A percentile compares a stretch with the other conserved stretches of the same genome.
These are phyloP conservation scores for Dryas alaskensis DNA, from an alignment of 306 rosid species.

Conservation along the genomic window DNA sequence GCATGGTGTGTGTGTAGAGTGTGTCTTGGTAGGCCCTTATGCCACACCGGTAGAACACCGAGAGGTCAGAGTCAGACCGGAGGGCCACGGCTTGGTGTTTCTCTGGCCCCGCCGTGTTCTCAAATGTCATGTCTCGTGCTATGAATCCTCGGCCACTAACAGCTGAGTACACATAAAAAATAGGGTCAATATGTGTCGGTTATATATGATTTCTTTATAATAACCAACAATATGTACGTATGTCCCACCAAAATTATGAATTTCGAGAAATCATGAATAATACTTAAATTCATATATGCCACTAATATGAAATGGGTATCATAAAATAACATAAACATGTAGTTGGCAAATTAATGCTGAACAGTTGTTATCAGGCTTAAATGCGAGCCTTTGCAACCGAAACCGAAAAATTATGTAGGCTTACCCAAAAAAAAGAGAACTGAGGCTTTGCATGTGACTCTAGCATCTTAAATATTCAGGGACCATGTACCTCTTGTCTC, in stretches of 20 bases:
- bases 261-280: too few species aligned
- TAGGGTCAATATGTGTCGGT: not conserved
- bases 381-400: not conserved
- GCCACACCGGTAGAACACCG: conserved; percentile 64
- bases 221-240: too few species aligned
- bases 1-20: conserved; percentile 84
- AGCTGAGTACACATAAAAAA: conserved; percentile 33
- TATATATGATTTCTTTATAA: not conserved
- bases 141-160: conserved; percentile 87
- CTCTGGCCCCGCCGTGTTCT: conserved; percentile 78
- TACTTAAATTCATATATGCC: too few species aligned
- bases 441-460: conserved; percentile 10
- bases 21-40: conserved; percentile 75
- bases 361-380: not conserved
- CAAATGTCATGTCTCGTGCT: conserved; percentile 67
- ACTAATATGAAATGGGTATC: too few species aligned
- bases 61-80: conserved; percentile 76
- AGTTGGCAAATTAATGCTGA: not conserved
- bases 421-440: not conserved
- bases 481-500: not conserved
- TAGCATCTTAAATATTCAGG: not conserved
- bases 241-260: too few species aligned
- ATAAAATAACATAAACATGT: too few species aligned
- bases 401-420: not conserved
- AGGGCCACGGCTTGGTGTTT: conserved; percentile 94